Evolutionary conservation across 1,139 yeast species (phyloP).

Genomic region (Yamadazyma songkhlaensis): DNA sequence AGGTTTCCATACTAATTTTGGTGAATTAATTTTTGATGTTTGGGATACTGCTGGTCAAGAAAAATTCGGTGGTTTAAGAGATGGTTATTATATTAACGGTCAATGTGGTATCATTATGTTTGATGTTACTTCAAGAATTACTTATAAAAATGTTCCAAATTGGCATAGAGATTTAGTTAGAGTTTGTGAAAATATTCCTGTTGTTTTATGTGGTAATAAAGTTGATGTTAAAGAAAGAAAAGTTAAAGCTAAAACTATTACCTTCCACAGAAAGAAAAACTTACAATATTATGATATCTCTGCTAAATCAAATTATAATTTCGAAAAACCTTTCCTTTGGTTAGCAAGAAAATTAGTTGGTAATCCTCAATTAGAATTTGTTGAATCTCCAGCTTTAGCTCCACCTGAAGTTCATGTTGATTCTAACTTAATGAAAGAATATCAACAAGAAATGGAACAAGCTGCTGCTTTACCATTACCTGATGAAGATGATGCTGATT

Average conservation of each 20-base stretch:
- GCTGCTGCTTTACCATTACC: conserved; percentile 99
- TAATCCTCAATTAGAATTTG: conserved; percentile 96
- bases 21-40: conserved; percentile 98
- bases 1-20: conserved; percentile 97
- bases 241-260: conserved; percentile 99
- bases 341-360: conserved; percentile 99
- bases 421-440: conserved; percentile 92
- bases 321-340: conserved; percentile 99
- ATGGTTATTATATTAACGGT: conserved; percentile 98
- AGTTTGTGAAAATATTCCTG: conserved; percentile 99
- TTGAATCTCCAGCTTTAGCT: conserved; percentile 98
- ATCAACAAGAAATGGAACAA: conserved; percentile 99
- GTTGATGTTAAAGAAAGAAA: conserved; percentile 99
- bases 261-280: conserved; percentile 99
- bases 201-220: conserved; percentile 98
- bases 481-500: conserved; percentile 99
- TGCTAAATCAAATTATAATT: conserved; percentile 99
- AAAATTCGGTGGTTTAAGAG: conserved; percentile 99
- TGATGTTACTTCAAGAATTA: conserved; percentile 98
- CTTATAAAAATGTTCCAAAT: conserved; percentile 99
- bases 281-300: conserved; percentile 99
- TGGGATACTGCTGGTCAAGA: conserved; percentile 99
- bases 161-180: conserved; percentile 99
- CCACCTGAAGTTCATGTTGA: conserved; percentile 99
- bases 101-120: conserved; percentile 99